phyloP scores from a whole-genome alignment of 2,329 filamentous ascomycete species.

The Septoria petroselini region DNA sequence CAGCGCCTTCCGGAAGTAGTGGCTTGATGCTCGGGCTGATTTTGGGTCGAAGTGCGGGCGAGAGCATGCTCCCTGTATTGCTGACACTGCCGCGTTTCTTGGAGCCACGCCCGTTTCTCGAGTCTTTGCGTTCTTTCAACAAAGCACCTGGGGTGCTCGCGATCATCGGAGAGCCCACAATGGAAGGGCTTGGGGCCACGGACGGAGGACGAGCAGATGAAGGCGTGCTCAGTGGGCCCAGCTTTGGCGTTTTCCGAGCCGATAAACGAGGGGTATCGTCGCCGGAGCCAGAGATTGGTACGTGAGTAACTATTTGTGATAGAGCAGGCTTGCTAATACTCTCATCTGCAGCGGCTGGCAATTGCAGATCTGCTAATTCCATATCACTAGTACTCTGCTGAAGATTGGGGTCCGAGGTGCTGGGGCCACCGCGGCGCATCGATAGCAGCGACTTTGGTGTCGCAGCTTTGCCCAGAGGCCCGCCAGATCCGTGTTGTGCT shows the following conservation, averaged over 20 bases:
- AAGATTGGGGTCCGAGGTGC: not conserved
- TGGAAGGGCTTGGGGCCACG: conserved; percentile 52
- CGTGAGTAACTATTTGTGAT: conserved; percentile 53
- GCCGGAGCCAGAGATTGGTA: conserved; percentile 40
- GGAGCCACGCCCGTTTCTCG: conserved; percentile 45
- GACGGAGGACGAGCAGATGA: conserved; percentile 40
- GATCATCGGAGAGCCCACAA: conserved; percentile 46
- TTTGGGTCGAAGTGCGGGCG: conserved; percentile 79
- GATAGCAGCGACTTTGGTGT: conserved; percentile 37
- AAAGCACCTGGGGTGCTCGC: conserved; percentile 41
- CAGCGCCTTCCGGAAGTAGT: conserved; percentile 65
- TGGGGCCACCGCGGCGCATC: conserved; percentile 22
- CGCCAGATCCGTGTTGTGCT: conserved; percentile 46
- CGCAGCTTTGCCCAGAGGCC: conserved; percentile 27
- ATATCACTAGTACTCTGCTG: conserved; percentile 10
- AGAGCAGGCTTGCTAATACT: conserved; percentile 32
- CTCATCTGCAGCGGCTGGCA: conserved; percentile 68
- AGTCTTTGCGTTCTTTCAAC: conserved; percentile 36
- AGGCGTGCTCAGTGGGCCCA: conserved; percentile 56
- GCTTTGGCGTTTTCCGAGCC: conserved; percentile 65
- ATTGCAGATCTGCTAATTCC: conserved; percentile 59
- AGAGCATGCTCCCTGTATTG: conserved; percentile 64
- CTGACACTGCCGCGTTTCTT: conserved; percentile 65
- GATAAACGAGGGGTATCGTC: conserved; percentile 59
- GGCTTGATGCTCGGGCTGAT: conserved; percentile 96